Percentiles rank a stretch among this genome's conserved stretches.
Evolutionary conservation across 1,284 basidiomycete genomes (phyloP).

Genomic region (Erythrobasidium hasegawianum): DNA sequence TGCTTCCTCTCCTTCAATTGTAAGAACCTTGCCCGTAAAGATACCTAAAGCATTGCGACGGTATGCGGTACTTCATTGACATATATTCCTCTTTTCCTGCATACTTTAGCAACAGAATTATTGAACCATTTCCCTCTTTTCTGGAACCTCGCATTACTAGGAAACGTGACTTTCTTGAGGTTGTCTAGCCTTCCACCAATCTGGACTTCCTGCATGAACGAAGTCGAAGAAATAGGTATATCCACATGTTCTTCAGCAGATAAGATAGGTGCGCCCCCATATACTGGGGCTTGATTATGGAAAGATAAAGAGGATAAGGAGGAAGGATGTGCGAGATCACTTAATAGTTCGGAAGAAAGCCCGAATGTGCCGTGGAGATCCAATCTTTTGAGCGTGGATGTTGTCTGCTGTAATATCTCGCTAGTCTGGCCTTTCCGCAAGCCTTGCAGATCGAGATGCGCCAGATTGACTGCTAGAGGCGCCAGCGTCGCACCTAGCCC

Average conservation of each 20-base stretch:
- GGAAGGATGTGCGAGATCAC: conserved; percentile 8
- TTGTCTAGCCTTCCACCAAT: conserved; percentile 8
- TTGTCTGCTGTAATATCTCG: conserved; percentile 8
- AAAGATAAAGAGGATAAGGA: neutral
- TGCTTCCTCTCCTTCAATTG: too few species aligned
- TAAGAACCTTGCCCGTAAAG: too few species aligned
- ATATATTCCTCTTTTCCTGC: conserved; percentile 6
- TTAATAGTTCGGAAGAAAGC: neutral
- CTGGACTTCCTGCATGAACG: conserved; percentile 22
- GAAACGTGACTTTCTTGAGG: conserved; percentile 21
- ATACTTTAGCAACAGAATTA: conserved; percentile 16
- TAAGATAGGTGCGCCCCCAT: neutral
- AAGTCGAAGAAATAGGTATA: conserved; percentile 22
- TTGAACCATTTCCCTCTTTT: conserved; percentile 29
- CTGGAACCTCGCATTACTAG: conserved; percentile 23
- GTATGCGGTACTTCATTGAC: conserved; percentile 4
- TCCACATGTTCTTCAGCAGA: conserved; percentile 4
- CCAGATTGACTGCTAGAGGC: conserved; percentile 10
- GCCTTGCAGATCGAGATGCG: conserved; percentile 10
- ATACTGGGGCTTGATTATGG: neutral
- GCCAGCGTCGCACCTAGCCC: conserved; percentile 3
- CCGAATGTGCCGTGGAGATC: conserved; percentile 20
- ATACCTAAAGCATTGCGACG: too few species aligned
- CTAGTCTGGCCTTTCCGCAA: conserved; percentile 18
- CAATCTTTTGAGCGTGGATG: neutral